Percentiles rank a stretch among this genome's conserved stretches.
Conservation (phyloP, 2,329 filamentous ascomycete genomes). For the Aspergillus tubingensis region DNA sequence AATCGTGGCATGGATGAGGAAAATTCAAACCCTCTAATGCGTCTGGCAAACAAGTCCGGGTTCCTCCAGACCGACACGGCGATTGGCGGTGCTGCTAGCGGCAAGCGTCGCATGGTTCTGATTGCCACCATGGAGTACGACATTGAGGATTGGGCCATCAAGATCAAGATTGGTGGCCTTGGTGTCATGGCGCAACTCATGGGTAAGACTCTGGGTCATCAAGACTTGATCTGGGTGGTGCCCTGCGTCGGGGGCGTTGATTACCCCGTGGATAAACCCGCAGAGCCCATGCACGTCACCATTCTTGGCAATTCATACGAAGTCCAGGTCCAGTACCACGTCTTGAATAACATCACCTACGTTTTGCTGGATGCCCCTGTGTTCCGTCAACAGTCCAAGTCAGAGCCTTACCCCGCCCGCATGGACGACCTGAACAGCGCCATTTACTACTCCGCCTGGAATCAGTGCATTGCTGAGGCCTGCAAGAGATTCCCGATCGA, state of each 20-base stretch:
- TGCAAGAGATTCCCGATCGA: constrained; percentile 64
- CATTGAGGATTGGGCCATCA: constrained; percentile 68
- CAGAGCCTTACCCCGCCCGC: constrained; percentile 64
- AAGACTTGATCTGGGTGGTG: constrained; percentile 65
- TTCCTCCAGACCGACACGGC: constrained; percentile 37
- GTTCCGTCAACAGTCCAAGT: constrained; percentile 63
- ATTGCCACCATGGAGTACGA: constrained; percentile 73
- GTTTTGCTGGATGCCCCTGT: constrained; percentile 66
- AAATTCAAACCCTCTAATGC: constrained; percentile 31
- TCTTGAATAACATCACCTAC: constrained; percentile 65
- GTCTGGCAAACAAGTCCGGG: constrained; percentile 34
- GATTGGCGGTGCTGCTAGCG: constrained; percentile 31
- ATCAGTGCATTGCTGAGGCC: constrained; percentile 65
- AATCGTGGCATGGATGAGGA: neutral
- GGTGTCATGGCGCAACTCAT: constrained; percentile 71
- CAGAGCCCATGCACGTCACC: constrained; percentile 62
- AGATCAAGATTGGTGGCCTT: constrained; percentile 69
- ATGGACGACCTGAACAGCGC: constrained; percentile 70
- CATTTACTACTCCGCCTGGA: constrained; percentile 69
- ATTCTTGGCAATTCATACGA: constrained; percentile 62
- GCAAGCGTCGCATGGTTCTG: constrained; percentile 55
- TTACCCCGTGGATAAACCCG: constrained; percentile 61
- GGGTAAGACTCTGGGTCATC: constrained; percentile 64
- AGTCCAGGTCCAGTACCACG: constrained; percentile 64
- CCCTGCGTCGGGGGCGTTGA: constrained; percentile 64